Evolutionary conservation across 805 yeast species (phyloP), one percentile per base, ranked within the genome.

Genomic region (Starmerella floris): DNA sequence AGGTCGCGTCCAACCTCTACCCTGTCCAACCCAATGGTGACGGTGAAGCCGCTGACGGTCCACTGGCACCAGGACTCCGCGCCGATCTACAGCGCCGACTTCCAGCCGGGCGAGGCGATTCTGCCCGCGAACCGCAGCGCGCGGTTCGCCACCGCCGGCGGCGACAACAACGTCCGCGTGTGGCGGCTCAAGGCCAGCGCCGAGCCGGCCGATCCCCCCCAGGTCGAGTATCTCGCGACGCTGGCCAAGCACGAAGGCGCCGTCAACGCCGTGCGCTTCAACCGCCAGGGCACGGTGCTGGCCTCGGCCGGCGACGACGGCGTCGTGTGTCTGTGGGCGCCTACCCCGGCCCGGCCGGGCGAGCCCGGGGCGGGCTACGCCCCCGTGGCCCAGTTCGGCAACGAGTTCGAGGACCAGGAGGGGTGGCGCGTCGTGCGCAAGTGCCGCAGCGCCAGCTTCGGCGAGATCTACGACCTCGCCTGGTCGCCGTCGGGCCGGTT

Each of bases 251-350:
- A 91, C 58, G 82, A 91, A 2, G 95, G 85, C 58, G 95, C 97
- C 0, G 95, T 91, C 19, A 91, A 91, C 56, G 87, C 76, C 27
- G 94, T 83, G 4, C 64, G 95, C 40, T 91, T 87, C 57, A 78
- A 74, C 55, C 76, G 79, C 2, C 62, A 59, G 2, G 95, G 95
- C 38, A 68, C 71, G 38, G 50, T 70, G 5, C 64, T 91, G 20
- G 97, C 97, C 0, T 72, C 88, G 0, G 96, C 95, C 0, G 94
- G 96, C 3, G 99, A 91, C 57, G 98, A 91, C 59, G 97, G 98
- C 1, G 75, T 79, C 5, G 71, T 91, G 22, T 66, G 87, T 49
- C 61, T 91, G 28, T 91, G 98, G 98, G 68, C 65, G 32, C 30
- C 9, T 5, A 13, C 19, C 6, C 16, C 16, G 22, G 17, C 32